Evolutionary conservation across 2,329 filamentous ascomycete genomes (phyloP), one percentile per base, ranked within the genome.

Genomic region (Trichophyton rubrum): DNA sequence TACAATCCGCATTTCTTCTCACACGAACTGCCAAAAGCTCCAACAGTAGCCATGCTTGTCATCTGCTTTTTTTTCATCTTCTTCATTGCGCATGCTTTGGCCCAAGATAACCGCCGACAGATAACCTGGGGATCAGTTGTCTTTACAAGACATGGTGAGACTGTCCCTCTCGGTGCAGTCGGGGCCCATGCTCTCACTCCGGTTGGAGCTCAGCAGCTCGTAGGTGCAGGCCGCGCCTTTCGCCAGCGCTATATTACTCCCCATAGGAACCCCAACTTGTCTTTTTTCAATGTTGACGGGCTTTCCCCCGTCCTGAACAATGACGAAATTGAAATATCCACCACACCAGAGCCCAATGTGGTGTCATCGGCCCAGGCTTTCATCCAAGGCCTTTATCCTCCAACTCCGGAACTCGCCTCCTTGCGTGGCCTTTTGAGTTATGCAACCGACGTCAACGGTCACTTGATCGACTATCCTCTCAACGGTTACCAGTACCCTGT

Each of bases 321-420:
- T 7, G 69, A 77, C 17, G 74, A 84, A 62, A 65, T 83, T 7
- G 72, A 72, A 58, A 70, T 82, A 9, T 69, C 78, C 55, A 74
- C 82, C 0, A 68, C 76, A 27, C 74, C 80, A 27, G 71, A 76
- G 35, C 76, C 79, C 61, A 77, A 76, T 60, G 74, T 77, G 1
- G 68, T 77, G 38, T 78, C 78, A 1, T 82, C 81, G 2, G 81
- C 82, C 11, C 79, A 82, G 64, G 82, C 83, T 2, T 85, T 85
- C 66, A 77, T 85, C 74, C 82, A 85, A 67, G 82, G 81, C 6
- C 70, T 85, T 8, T 85, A 84, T 67, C 82, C 82, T 38, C 81
- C 82, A 11, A 64, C 74, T 2, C 66, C 66, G 1, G 68, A 70
- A 56, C 67, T 69, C 2, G 69, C 73, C 3, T 69, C 69, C 56